phyloP scores from a whole-genome alignment of 2,329 filamentous ascomycete genomes.

The Lachnellula hyalina region DNA sequence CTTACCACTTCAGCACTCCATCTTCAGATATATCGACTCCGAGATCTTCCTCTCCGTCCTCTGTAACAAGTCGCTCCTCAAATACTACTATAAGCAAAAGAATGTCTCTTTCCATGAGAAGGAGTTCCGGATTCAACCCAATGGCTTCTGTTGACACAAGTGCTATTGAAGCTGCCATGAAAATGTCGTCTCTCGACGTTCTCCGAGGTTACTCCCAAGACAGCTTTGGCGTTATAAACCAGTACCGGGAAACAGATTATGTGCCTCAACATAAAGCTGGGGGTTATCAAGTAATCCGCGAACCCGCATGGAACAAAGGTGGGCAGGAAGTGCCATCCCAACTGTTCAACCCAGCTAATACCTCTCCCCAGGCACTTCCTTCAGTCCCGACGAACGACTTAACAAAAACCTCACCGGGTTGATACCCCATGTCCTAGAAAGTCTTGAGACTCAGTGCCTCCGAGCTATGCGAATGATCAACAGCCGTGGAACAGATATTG shows the following conservation, averaged over 20 bases:
- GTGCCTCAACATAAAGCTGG: conserved; percentile 45
- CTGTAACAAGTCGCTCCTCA: conserved; percentile 25
- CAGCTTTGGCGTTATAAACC: conserved; percentile 50
- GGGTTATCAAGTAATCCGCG: conserved; percentile 56
- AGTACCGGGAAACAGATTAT: conserved; percentile 50
- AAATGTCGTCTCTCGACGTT: conserved; percentile 54
- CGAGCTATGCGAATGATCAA: conserved; percentile 71
- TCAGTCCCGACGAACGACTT: conserved; percentile 58
- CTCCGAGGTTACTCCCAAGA: conserved; percentile 55
- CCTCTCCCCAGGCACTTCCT: conserved; percentile 49
- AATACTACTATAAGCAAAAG: conserved; percentile 26
- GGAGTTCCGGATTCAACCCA: conserved; percentile 26
- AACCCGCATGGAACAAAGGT: conserved; percentile 65
- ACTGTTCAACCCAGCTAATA: conserved; percentile 9
- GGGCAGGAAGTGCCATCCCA: conserved; percentile 11
- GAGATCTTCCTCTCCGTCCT: conserved; percentile 27
- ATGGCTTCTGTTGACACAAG: conserved; percentile 42
- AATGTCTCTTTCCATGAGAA: conserved; percentile 25
- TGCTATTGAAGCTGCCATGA: conserved; percentile 55
- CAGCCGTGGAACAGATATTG: conserved; percentile 62
- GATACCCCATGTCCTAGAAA: conserved; percentile 59
- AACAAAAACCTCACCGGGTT: conserved; percentile 61
- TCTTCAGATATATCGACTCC: conserved; percentile 26
- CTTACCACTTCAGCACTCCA: conserved; percentile 22
- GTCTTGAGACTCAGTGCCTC: conserved; percentile 53